Percentiles rank a stretch among this genome's conserved stretches.
These are phyloP conservation scores for Pistacia atlantica DNA, from an alignment of 345 rosid species.

Conservation along the genomic window DNA sequence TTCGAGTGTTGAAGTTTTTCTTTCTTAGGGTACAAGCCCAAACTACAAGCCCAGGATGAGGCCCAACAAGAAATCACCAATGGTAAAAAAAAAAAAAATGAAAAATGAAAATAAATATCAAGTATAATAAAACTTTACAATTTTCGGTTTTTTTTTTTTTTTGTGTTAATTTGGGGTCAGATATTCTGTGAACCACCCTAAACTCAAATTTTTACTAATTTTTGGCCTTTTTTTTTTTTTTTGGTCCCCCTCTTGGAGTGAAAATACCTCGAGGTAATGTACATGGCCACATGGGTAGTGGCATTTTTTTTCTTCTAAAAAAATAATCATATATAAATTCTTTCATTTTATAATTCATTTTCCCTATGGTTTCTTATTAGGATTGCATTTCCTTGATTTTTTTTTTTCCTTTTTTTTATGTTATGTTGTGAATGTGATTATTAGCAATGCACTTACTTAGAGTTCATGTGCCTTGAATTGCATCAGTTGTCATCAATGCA, in stretches of 20 bases:
- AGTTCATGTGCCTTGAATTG: background rate
- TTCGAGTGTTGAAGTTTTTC: conserved; percentile 78
- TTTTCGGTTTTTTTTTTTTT: background rate
- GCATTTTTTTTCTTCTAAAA: conserved; percentile 12
- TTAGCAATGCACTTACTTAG: background rate
- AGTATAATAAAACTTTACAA: conserved; percentile 16
- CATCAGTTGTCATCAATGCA: background rate
- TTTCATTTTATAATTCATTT: conserved; percentile 37
- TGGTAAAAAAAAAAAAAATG: background rate
- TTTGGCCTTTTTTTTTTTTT: background rate
- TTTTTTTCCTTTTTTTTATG: background rate
- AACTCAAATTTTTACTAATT: conserved; percentile 10
- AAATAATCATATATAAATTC: conserved; percentile 49
- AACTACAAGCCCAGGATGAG: conserved; percentile 8
- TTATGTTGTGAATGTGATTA: conserved; percentile 1
- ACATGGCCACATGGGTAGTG: conserved; percentile 54
- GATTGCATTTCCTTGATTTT: background rate
- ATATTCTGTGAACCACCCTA: conserved; percentile 14
- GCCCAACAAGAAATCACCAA: background rate
- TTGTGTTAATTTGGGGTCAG: conserved; percentile 14
- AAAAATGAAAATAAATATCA: conserved; percentile 6
- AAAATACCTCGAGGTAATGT: conserved; percentile 37
- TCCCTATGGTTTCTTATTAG: background rate
- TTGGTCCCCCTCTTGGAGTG: conserved; percentile 23
- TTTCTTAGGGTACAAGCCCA: conserved; percentile 34